Base-by-base conservation (phyloP, 2,329 filamentous ascomycete species). In the Aspergillus calidoustus region DNA sequence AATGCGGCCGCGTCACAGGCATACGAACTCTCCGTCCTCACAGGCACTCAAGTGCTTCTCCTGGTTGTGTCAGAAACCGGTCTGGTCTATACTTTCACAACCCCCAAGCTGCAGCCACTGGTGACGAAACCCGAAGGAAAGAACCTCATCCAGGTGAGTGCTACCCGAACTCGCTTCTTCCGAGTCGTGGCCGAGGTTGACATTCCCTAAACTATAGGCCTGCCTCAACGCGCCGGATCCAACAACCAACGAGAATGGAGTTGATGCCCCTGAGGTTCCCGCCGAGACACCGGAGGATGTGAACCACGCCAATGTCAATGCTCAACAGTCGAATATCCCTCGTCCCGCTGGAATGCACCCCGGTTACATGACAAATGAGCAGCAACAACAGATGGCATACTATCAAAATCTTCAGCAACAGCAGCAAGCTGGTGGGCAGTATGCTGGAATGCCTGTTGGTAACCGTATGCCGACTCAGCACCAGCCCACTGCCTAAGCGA, bases 51-150 rank as follows among this genome's bases (percentile, higher is more conserved):
- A 84, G 95, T 99, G 54, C 86, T 99, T 34, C 87, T 99, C 44
- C 89, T 99, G 58, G 94, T 98, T 72, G 94, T 98, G 66, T 98
- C 94, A 49, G 94, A 98, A 83, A 98, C 94, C 25, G 94, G 94
- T 68, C 88, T 98, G 38, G 94, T 98, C 72, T 98, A 98, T 81
- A 98, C 94, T 63, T 98, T 98, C 79, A 98, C 94, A 65, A 99
- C 95, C 17, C 95, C 95, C 22, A 99, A 99, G 84, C 88, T 99
- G 60, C 95, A 98, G 82, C 95, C 95, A 66, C 88, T 99, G 57
- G 95, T 98, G 70, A 99, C 95, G 66, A 98, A 98, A 84, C 91
- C 95, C 19, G 95, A 98, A 81, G 95, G 95, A 82, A 99, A 99
- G 87, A 99, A 99, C 78, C 84, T 99, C 68, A 98, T 99, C 70